Conservation (phyloP, 345 rosid species). For the Noccaea caerulescens region DNA sequence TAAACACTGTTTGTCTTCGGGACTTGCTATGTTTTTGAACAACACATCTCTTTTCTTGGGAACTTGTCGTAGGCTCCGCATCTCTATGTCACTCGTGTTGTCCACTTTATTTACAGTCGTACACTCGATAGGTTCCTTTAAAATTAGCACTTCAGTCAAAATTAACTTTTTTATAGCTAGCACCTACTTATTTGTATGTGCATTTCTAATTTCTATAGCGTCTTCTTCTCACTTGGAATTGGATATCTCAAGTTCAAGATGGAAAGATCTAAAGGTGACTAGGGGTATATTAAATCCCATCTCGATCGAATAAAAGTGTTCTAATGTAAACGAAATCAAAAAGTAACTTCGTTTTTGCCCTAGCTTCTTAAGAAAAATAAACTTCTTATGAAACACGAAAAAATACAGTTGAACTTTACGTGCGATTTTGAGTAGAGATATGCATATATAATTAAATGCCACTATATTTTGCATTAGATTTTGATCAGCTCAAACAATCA, state of each 20-base stretch:
- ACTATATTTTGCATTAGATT: background rate
- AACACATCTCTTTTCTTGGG: conserved; percentile 37
- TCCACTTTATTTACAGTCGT: background rate
- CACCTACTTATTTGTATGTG: background rate
- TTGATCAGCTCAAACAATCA: background rate
- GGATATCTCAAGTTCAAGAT: no score
- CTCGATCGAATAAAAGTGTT: background rate
- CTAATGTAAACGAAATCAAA: no score
- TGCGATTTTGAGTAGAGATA: no score
- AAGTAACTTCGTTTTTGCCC: no score
- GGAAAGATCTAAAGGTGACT: background rate
- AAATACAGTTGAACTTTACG: no score
- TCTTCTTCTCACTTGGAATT: background rate
- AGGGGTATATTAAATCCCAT: background rate
- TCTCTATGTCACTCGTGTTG: conserved; percentile 37
- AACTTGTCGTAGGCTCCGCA: conserved; percentile 32
- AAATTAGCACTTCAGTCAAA: background rate
- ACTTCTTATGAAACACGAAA: no score
- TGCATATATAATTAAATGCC: background rate
- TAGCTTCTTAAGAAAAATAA: no score
- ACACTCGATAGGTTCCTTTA: conserved; percentile 3
- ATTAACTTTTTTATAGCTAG: background rate
- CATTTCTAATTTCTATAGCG: background rate
- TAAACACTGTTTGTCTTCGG: conserved; percentile 34
- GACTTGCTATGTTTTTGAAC: conserved; percentile 24